Evolutionary conservation across 768 basidiomycete species (phyloP).

Genomic region (Pleurotus djamor): DNA sequence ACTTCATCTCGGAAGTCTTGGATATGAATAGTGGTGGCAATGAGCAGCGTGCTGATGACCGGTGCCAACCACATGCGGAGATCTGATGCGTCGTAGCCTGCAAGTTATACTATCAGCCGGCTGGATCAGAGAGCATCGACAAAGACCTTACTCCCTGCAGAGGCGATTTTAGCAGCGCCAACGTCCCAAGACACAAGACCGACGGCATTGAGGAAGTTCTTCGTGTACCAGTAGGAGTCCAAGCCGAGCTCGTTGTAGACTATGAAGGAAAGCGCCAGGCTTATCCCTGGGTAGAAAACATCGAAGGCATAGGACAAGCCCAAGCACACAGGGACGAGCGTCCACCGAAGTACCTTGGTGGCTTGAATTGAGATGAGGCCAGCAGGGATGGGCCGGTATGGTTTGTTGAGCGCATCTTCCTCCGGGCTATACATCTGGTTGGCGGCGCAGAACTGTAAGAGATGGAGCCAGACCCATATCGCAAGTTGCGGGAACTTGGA

Average conservation of each 20-base stretch:
- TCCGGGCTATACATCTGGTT: constrained; percentile 39
- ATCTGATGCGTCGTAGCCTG: neutral
- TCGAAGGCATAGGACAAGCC: constrained; percentile 2
- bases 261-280: neutral
- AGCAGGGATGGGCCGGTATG: constrained; percentile 42
- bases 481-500: constrained; percentile 12
- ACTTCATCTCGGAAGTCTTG: constrained; percentile 11
- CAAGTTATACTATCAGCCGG: neutral
- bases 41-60: constrained; percentile 6
- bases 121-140: neutral
- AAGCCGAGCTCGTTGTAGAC: constrained; percentile 10
- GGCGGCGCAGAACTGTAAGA: constrained; percentile 40
- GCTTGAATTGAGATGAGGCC: constrained; percentile 33
- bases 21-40: constrained; percentile 11
- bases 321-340: constrained; percentile 17
- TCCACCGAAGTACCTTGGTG: constrained; percentile 33
- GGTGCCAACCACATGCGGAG: constrained; percentile 5
- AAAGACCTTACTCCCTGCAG: neutral
- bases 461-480: constrained; percentile 43
- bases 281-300: constrained; percentile 1
- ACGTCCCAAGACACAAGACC: constrained; percentile 11
- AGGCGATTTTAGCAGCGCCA: constrained; percentile 8
- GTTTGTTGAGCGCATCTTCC: constrained; percentile 44
- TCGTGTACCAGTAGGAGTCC: constrained; percentile 4
- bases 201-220: constrained; percentile 11